Percentiles rank a stretch among this genome's conserved stretches.
phyloP scores from a whole-genome alignment of 1,284 basidiomycete genomes.

The Leucoagaricus sp. region DNA sequence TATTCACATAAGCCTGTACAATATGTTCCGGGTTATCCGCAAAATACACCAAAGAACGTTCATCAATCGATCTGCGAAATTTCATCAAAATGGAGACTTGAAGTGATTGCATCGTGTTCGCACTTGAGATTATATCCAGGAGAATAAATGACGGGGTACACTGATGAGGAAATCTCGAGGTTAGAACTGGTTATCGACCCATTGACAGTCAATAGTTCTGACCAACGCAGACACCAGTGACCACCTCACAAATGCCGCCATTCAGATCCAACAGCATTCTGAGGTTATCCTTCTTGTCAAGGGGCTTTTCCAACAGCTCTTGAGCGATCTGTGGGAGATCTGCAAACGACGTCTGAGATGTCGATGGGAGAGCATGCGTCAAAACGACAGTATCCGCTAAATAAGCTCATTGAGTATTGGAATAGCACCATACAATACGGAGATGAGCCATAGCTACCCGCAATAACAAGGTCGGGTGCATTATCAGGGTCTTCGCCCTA shows the following conservation, averaged over 20 bases:
- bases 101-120: slow-evolving; percentile 18
- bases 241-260: slow-evolving; percentile 85
- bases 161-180: slow-evolving; percentile 35
- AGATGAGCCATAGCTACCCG: slow-evolving; percentile 49
- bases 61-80: slow-evolving; percentile 75
- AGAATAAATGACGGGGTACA: slow-evolving; percentile 80
- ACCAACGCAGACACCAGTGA: slow-evolving; percentile 87
- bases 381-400: slow-evolving; percentile 93
- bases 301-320: slow-evolving; percentile 89
- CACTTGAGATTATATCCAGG: slow-evolving; percentile 88
- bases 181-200: too few species aligned
- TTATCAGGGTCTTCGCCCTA: slow-evolving; percentile 73
- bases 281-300: slow-evolving; percentile 79
- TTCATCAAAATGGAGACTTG: background rate
- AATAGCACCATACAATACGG: background rate
- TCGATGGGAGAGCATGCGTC: slow-evolving; percentile 67
- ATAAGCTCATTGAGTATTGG: slow-evolving; percentile 1
- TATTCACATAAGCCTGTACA: slow-evolving; percentile 85
- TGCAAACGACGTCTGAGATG: slow-evolving; percentile 51
- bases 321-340: slow-evolving; percentile 50
- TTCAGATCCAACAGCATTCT: slow-evolving; percentile 90
- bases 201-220: slow-evolving; percentile 28
- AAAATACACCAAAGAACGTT: slow-evolving; percentile 82
- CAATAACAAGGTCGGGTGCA: slow-evolving; percentile 92
- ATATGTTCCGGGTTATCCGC: slow-evolving; percentile 67